phyloP scores from a whole-genome alignment of 169 alveolate species.

The Plasmodium gaboni region DNA sequence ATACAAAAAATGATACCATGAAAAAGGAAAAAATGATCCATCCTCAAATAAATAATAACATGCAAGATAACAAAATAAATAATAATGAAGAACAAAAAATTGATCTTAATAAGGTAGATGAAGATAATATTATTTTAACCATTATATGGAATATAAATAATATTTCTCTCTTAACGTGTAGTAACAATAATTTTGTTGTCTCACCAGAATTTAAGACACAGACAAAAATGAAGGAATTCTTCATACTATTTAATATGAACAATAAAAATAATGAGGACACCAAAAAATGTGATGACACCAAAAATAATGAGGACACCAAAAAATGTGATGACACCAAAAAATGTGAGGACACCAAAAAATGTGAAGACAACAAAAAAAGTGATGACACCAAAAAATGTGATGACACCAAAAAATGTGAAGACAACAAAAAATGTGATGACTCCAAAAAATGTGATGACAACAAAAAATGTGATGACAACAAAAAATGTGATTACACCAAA shows the following conservation, averaged over 20 bases:
- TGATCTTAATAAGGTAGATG: not conserved
- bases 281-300: not conserved
- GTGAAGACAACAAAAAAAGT: too few species aligned
- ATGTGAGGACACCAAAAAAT: too few species aligned
- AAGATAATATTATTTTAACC: conserved; percentile 35
- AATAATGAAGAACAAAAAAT: not conserved
- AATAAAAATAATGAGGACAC: not conserved
- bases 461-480: too few species aligned
- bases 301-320: too few species aligned
- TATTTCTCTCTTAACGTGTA: conserved; percentile 23
- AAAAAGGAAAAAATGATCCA: not conserved
- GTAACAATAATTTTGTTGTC: conserved; percentile 50
- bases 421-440: too few species aligned
- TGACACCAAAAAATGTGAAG: too few species aligned
- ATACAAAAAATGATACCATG: not conserved
- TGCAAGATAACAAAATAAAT: not conserved
- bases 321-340: too few species aligned
- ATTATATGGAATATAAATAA: conserved; percentile 69
- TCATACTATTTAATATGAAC: conserved; percentile 41
- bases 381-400: too few species aligned
- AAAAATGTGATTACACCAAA: too few species aligned
- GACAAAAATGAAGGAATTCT: conserved; percentile 31
- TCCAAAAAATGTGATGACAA: too few species aligned
- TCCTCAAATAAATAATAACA: not conserved
- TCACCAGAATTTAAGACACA: conserved; percentile 71